Base-by-base conservation (phyloP, 805 yeast genomes). In the Pichia californica region DNA sequence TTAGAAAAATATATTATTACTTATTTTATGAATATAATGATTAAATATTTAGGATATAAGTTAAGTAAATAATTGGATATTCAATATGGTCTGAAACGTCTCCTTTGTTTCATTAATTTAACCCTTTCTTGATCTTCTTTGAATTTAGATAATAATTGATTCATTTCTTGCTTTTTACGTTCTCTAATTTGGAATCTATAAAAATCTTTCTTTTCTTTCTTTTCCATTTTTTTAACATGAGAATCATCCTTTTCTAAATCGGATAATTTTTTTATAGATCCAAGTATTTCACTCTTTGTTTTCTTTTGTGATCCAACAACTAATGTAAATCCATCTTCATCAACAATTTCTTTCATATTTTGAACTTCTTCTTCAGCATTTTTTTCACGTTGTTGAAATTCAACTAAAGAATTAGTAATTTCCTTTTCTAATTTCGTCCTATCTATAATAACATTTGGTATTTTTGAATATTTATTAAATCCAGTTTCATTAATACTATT, bases 161-260 rank as follows among this genome's bases (percentile, higher is more conserved):
- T 86, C 86, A 93, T 88, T 63, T 91, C 96, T 50, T 74, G 77
- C 70, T 93, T 93, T 74, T 89, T 91, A 57, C 79, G 76, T 62
- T 93, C 96, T 64, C 99, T 81, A 53, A 93, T 77, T 69, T 93
- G 99, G 77, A 89, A 93, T 56, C 96, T 74, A 70, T 93, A 93
- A 70, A 93, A 93, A 66, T 94, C 98, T 52, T 76, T 73, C 69
- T 89, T 87, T 55, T 86, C 89, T 58, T 80, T 80, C 63, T 74
- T 78, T 63, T 82, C 79, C 66, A 74, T 69, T 62, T 76, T 83
- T 41, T 70, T 65, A 47, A 66, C 62, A 14, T 67, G 64, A 44
- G 64, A 68, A 3, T 60, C 68, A 43, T 56, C 58, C 36, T 57
- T 53, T 18, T 58, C 57, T 4, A 58, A 44, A 31, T 60, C 67